Evolutionary conservation across 306 rosid species (phyloP), one percentile per base, ranked within the genome.

Genomic region (Dalbergia cochinchinensis): DNA sequence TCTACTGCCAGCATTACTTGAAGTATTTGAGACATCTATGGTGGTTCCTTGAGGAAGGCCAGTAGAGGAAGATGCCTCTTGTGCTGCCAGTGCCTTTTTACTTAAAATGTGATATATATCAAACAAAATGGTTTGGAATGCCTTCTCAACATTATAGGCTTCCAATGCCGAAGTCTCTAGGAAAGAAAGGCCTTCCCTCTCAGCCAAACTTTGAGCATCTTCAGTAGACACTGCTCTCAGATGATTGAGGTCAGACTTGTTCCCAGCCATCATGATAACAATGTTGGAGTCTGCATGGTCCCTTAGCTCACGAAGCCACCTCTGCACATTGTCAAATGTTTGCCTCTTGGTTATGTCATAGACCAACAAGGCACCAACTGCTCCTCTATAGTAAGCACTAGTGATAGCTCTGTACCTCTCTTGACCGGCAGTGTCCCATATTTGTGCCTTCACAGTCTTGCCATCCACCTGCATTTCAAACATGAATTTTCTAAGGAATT

Each of bases 401-500:
- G 97, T 92, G 68, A 92, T 92, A 0, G 97, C 94, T 79, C 94
- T 71, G 84, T 92, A 92, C 83, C 97, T 90, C 76, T 92, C 97
- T 82, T 92, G 97, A 3, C 97, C 97, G 0, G 97, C 95, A 2
- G 97, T 92, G 80, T 92, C 97, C 97, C 97, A 92, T 90, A 92
- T 92, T 83, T 92, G 97, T 71, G 97, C 97, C 82, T 92, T 92
- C 12, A 89, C 88, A 0, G 97, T 92, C 87, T 92, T 90, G 50
- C 97, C 95, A 80, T 92, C 95, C 63, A 92, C 89, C 97, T 92
- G 83, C 72, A 81, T 44, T 15, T 33, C 2, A 41, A 68, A 45
- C 14, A 64, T 39, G 11, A 33, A 9, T 68, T 63, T 65, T 50
- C 37, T 44, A 7, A 50, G 64, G 60, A 37, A 59, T 62, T 71